Base-by-base conservation (phyloP, 2,329 filamentous ascomycete genomes). In the Dactylella cylindrospora region DNA sequence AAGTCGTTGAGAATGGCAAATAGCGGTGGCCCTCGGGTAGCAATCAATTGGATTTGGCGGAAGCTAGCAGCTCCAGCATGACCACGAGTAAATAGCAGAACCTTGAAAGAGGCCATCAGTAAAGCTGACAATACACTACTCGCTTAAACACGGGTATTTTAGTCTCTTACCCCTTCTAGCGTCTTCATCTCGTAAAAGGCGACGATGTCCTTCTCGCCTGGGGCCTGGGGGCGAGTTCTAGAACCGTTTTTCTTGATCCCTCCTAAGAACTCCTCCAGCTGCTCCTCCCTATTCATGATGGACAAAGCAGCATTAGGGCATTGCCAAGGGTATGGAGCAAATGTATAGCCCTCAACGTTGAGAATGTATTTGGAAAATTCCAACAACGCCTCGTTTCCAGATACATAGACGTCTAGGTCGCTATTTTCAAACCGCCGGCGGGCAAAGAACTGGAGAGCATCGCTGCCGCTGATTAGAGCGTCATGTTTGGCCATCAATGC, bases 341-440 rank as follows among this genome's bases (percentile, higher is more conserved):
- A 51, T 9, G 13, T 35, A 17, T 51, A 51, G 4, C 35, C 33
- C n/a, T 51, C 46, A 8, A 22, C 35, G 6, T 25, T 22, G 12
- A 32, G 17, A 13, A 51, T 20, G 20, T 51, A 26, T 12, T 51
- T 28, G 7, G 29, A n/a, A 15, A 51, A 41, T 25, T 22, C 23
- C 17, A 9, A n/a, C 12, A 43, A 22, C 3, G 25, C 26, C 9
- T 23, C 25, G 12, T 45, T 23, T 10, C 17, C 31, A 12, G 40
- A 13, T 17, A 54, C 25, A 25, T 54, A 54, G 10, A 54, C 31
- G 23, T 54, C 50, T 15, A 54, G 33, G 32, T 54, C 50, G 20
- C 29, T 29, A 15, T 38, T 36, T 17, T 26, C 10, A n/a, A 19
- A 54, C 5, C 41, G 19, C n/a, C 19, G 3, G 10, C 50, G 20